phyloP scores from a whole-genome alignment of 768 basidiomycete genomes.

The Mycena rosella region DNA sequence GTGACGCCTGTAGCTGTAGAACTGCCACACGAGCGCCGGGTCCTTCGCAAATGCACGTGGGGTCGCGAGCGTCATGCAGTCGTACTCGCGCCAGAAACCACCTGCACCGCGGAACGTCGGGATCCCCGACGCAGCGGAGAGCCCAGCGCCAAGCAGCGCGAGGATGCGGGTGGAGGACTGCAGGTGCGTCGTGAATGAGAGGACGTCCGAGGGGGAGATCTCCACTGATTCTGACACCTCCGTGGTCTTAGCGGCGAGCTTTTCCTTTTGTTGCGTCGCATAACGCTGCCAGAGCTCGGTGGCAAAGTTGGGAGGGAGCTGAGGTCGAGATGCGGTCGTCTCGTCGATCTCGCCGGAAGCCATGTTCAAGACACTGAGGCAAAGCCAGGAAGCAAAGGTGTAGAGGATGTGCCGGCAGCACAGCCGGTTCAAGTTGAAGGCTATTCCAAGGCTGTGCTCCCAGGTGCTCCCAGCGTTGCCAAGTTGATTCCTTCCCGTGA shows the following conservation, averaged over 20 bases:
- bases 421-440: too few species aligned
- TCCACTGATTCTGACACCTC: neutral
- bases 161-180: slow-evolving; percentile 20
- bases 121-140: slow-evolving; percentile 26
- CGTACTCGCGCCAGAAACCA: slow-evolving; percentile 27
- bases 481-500: too few species aligned
- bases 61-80: slow-evolving; percentile 24
- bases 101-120: slow-evolving; percentile 26
- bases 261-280: slow-evolving; percentile 18
- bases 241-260: neutral
- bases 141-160: slow-evolving; percentile 22
- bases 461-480: too few species aligned
- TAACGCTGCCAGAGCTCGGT: slow-evolving; percentile 24
- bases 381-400: too few species aligned
- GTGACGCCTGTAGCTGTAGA: slow-evolving; percentile 24
- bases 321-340: neutral
- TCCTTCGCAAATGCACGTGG: slow-evolving; percentile 18
- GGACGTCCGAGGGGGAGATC: slow-evolving; percentile 1
- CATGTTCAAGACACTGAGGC: neutral
- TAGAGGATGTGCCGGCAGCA: too few species aligned
- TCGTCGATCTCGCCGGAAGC: neutral
- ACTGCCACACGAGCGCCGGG: slow-evolving; percentile 26
- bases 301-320: slow-evolving; percentile 19
- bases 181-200: slow-evolving; percentile 6
- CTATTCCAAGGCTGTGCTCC: too few species aligned